A percentile compares a stretch with the other conserved stretches of the same genome.
Evolutionary conservation across 140 eudicot species (phyloP).

Genomic region (Anethum foeniculum): DNA sequence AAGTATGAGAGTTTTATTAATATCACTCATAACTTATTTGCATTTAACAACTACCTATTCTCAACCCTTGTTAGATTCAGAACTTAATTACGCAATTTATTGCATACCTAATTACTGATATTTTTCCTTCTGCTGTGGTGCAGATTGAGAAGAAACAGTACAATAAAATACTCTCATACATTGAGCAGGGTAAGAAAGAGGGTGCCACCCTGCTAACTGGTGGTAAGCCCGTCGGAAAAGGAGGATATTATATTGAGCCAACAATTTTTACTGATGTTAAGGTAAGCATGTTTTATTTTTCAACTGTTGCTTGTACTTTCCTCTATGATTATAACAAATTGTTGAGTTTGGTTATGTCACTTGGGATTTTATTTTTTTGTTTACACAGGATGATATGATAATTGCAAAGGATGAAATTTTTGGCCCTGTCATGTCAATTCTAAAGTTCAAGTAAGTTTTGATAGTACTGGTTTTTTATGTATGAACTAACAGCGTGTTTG

Average conservation of each 20-base stretch:
- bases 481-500: background rate
- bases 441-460: constrained; percentile 61
- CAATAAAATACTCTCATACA: constrained; percentile 46
- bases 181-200: constrained; percentile 45
- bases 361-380: background rate
- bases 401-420: constrained; percentile 73
- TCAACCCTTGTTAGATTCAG: background rate
- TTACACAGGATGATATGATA: constrained; percentile 55
- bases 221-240: constrained; percentile 40
- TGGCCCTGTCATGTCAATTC: constrained; percentile 63
- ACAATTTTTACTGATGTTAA: constrained; percentile 55
- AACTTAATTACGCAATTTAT: background rate
- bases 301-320: background rate
- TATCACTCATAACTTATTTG: background rate
- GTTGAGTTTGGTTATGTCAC: background rate
- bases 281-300: constrained; percentile 20
- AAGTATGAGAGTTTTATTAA: constrained; percentile 21
- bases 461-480: background rate
- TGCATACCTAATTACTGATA: background rate
- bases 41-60: background rate
- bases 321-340: background rate
- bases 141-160: constrained; percentile 55
- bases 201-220: constrained; percentile 65
- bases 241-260: constrained; percentile 64
- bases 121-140: background rate